These are phyloP conservation scores for Candida piceae DNA, from an alignment of 805 yeast genomes.

Conservation along the genomic window DNA sequence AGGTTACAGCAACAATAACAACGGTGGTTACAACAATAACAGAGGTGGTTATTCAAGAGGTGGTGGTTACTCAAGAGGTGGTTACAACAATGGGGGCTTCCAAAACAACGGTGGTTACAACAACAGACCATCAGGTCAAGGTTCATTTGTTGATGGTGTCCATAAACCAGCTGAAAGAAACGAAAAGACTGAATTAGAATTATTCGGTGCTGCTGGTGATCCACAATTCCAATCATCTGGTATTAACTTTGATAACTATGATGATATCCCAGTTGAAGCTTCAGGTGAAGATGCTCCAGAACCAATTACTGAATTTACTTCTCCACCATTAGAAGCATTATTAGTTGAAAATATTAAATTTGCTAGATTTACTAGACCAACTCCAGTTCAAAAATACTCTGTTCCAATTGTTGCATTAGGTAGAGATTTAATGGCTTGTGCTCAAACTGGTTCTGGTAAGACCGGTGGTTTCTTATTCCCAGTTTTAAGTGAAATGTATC, in stretches of 20 bases:
- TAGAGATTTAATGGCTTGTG: conserved; percentile 88
- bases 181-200: conserved; percentile 65
- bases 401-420: conserved; percentile 68
- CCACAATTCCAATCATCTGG: conserved; percentile 85
- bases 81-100: conserved; percentile 28
- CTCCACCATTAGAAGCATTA: conserved; percentile 87
- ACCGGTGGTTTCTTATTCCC: conserved; percentile 99
- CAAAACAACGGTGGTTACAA: conserved; percentile 27
- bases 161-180: conserved; percentile 79
- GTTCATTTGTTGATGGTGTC: conserved; percentile 81
- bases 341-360: conserved; percentile 80
- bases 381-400: conserved; percentile 92
- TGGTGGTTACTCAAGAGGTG: conserved; percentile 28
- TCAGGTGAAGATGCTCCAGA: conserved; percentile 94
- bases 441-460: conserved; percentile 99
- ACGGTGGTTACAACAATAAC: conserved; percentile 17
- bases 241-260: conserved; percentile 97
- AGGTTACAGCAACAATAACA: conserved; percentile 25
- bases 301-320: conserved; percentile 78
- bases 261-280: conserved; percentile 98
- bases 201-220: conserved; percentile 79
- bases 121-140: conserved; percentile 50
- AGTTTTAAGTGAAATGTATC: conserved; percentile 83
- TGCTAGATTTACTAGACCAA: conserved; percentile 92
- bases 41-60: conserved; percentile 28